phyloP scores from a whole-genome alignment of 768 basidiomycete genomes.

The Tylopilus rubrobrunneus region DNA sequence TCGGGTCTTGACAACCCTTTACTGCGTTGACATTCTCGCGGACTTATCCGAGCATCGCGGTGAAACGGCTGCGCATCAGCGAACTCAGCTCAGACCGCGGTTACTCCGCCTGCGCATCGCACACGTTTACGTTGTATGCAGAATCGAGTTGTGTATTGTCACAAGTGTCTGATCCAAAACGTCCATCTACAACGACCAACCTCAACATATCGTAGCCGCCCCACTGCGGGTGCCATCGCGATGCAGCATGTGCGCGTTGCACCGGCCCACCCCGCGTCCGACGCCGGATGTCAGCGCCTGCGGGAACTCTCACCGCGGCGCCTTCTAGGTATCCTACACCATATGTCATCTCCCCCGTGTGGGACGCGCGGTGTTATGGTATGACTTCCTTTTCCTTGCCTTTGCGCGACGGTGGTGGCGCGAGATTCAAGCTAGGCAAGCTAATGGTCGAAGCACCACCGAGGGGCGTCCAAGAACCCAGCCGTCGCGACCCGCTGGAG shows the following conservation, averaged over 20 bases:
- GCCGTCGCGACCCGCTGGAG: constrained; percentile 31
- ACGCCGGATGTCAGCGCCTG: not conserved
- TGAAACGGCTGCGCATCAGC: not conserved
- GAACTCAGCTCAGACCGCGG: not conserved
- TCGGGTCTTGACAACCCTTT: too few species aligned
- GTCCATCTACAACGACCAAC: constrained; percentile 14
- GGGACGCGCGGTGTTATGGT: constrained; percentile 6
- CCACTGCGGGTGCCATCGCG: constrained; percentile 4
- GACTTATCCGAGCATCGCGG: constrained; percentile 10
- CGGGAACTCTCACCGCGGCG: not conserved
- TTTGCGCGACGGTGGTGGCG: constrained; percentile 39
- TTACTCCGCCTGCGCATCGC: too few species aligned
- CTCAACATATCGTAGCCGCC: constrained; percentile 1
- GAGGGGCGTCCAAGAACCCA: constrained; percentile 37
- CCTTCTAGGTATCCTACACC: constrained; percentile 1
- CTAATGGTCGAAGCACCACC: constrained; percentile 31
- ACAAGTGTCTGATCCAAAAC: constrained; percentile 12
- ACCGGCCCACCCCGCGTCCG: constrained; percentile 2
- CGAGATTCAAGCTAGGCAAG: constrained; percentile 36
- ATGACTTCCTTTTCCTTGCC: constrained; percentile 43
- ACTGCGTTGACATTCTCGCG: constrained; percentile 1
- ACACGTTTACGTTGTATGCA: too few species aligned
- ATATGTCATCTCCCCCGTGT: not conserved
- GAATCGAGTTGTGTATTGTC: constrained; percentile 3
- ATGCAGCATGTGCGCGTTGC: constrained; percentile 1